Evolutionary conservation across 2,329 filamentous ascomycete species (phyloP).

Genomic region (Sclerotinia minor): DNA sequence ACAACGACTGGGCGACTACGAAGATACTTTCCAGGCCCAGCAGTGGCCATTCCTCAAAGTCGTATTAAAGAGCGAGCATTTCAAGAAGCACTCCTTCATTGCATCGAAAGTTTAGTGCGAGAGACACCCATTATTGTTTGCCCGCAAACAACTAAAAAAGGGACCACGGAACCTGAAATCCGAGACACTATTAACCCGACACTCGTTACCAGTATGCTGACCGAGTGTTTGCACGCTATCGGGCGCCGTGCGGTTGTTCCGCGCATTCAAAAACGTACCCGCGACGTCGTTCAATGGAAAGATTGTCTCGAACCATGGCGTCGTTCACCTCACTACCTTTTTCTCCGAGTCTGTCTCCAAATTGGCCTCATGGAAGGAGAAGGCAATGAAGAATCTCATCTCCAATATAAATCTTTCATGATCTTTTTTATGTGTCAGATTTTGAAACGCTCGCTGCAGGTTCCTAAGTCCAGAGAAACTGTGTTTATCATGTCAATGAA

Average conservation of each 20-base stretch:
- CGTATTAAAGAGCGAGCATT: slow-evolving; percentile 29
- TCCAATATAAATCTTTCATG: slow-evolving; percentile 55
- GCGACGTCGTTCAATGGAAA: slow-evolving; percentile 54
- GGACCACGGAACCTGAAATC: slow-evolving; percentile 45
- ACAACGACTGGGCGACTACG: slow-evolving; percentile 44
- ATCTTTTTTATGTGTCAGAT: slow-evolving; percentile 47
- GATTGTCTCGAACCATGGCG: slow-evolving; percentile 48
- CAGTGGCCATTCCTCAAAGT: slow-evolving; percentile 23
- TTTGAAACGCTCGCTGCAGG: slow-evolving; percentile 36
- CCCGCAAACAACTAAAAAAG: slow-evolving; percentile 31
- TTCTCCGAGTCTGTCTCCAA: slow-evolving; percentile 55
- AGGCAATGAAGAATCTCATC: neutral
- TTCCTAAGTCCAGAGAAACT: slow-evolving; percentile 36
- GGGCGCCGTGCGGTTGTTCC: slow-evolving; percentile 38
- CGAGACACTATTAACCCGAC: slow-evolving; percentile 52
- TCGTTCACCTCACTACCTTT: slow-evolving; percentile 55
- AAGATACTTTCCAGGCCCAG: slow-evolving; percentile 49
- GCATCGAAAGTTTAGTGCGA: slow-evolving; percentile 27
- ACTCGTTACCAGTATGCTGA: slow-evolving; percentile 54
- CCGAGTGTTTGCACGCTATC: slow-evolving; percentile 46
- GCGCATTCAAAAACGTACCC: slow-evolving; percentile 52
- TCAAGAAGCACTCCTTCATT: slow-evolving; percentile 26
- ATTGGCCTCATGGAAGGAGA: slow-evolving; percentile 11
- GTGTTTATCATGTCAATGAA: slow-evolving; percentile 49
- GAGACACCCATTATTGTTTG: slow-evolving; percentile 25